These are phyloP conservation scores for Raddia guianensis DNA, from an alignment of 176 grass and related monocot genomes.

Conservation along the genomic window DNA sequence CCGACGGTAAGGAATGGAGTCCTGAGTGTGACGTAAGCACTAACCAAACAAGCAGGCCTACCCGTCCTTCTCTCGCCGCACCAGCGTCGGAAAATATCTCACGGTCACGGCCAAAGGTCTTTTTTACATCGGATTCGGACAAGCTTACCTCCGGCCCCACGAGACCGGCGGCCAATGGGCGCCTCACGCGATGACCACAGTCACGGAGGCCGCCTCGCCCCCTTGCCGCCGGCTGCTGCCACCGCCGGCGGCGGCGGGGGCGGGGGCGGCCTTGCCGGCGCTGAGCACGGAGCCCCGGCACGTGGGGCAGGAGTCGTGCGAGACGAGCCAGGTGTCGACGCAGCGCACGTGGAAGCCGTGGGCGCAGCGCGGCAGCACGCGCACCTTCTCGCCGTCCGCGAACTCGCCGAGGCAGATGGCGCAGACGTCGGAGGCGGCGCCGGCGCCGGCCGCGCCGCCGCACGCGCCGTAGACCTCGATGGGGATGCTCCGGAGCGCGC, in stretches of 20 bases:
- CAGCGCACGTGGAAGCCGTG: constrained; percentile 85
- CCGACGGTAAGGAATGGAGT: not conserved
- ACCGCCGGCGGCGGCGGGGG: not conserved
- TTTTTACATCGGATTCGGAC: constrained; percentile 23
- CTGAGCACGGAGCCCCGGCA: constrained; percentile 69
- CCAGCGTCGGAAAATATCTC: constrained; percentile 41
- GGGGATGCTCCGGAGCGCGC: constrained; percentile 67
- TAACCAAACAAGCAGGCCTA: not conserved
- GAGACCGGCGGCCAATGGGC: not conserved
- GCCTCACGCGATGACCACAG: constrained; percentile 48
- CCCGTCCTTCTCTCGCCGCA: not conserved
- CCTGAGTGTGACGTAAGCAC: constrained; percentile 17
- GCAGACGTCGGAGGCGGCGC: constrained; percentile 54
- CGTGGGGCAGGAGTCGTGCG: constrained; percentile 82
- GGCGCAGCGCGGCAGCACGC: constrained; percentile 77
- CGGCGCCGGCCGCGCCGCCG: constrained; percentile 21
- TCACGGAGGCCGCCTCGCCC: constrained; percentile 22
- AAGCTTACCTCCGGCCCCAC: constrained; percentile 28
- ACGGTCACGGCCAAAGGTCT: not conserved
- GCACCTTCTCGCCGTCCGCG: constrained; percentile 78
- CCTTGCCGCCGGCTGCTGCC: constrained; percentile 18
- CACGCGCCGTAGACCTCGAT: constrained; percentile 70
- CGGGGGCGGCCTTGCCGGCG: not conserved
- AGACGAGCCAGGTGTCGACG: constrained; percentile 84
- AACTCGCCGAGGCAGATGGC: constrained; percentile 94